A percentile compares a stretch with the other conserved stretches of the same genome.
Evolutionary conservation across 805 yeast genomes (phyloP).

Genomic region (Saturnispora sekii): DNA sequence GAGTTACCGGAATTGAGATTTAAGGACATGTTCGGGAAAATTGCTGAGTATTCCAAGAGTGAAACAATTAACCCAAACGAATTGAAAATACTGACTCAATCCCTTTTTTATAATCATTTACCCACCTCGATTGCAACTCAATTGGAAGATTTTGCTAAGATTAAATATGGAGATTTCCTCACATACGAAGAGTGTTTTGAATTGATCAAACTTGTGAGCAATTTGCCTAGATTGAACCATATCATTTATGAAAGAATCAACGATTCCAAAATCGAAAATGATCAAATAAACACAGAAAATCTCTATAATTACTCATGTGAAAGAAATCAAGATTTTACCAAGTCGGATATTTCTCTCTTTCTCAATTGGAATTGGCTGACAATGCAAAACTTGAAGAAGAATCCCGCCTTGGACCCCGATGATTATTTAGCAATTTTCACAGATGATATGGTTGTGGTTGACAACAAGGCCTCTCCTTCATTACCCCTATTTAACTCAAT

Average conservation of each 20-base stretch:
- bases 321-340: constrained; percentile 15
- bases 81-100: constrained; percentile 17
- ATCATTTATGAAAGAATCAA: constrained; percentile 23
- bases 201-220: constrained; percentile 35
- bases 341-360: constrained; percentile 25
- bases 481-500: constrained; percentile 74
- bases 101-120: constrained; percentile 23
- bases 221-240: constrained; percentile 27
- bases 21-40: constrained; percentile 11
- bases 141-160: constrained; percentile 31
- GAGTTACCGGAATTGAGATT: constrained; percentile 24
- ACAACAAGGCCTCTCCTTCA: constrained; percentile 32
- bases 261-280: constrained; percentile 13
- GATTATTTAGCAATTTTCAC: constrained; percentile 35
- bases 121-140: constrained; percentile 51
- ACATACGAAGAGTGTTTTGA: constrained; percentile 39
- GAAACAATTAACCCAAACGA: constrained; percentile 13
- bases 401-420: constrained; percentile 22
- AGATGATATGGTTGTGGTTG: constrained; percentile 35
- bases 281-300: constrained; percentile 7
- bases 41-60: constrained; percentile 12
- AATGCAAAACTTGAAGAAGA: constrained; percentile 17
- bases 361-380: constrained; percentile 28
- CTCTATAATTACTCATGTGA: constrained; percentile 16
- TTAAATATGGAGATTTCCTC: constrained; percentile 35